These are phyloP conservation scores for Petasospora rhodanensis DNA, from an alignment of 1,139 yeast species.

Conservation along the genomic window DNA sequence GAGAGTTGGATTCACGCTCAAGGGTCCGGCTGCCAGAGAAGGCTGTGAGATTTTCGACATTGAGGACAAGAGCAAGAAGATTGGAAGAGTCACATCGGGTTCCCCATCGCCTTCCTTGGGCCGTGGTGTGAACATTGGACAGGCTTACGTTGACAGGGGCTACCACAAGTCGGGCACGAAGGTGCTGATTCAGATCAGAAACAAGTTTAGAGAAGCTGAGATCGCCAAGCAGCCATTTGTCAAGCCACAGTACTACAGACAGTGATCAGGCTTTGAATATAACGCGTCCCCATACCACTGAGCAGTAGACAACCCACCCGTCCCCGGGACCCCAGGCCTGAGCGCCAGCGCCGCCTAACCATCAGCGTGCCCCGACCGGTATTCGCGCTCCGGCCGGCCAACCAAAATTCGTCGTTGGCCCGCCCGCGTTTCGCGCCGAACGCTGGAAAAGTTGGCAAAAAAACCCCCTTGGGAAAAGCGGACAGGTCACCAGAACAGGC, in stretches of 20 bases:
- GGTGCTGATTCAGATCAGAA: constrained; percentile 73
- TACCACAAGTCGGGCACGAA: constrained; percentile 72
- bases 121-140: constrained; percentile 75
- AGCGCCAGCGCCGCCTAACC: constrained; percentile 8
- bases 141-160: constrained; percentile 79
- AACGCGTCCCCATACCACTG: too few species aligned
- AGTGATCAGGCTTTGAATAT: constrained; percentile 7
- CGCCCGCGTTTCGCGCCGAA: constrained; percentile 8
- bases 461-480: constrained; percentile 15
- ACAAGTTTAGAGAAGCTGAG: constrained; percentile 70
- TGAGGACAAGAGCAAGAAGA: constrained; percentile 43
- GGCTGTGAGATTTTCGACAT: constrained; percentile 59
- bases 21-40: constrained; percentile 92
- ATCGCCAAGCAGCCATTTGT: constrained; percentile 84
- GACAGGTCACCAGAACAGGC: constrained; percentile 5
- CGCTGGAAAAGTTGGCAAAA: too few species aligned
- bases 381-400: constrained; percentile 18
- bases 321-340: too few species aligned
- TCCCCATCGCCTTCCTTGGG: constrained; percentile 83
- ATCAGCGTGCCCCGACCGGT: constrained; percentile 11
- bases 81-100: constrained; percentile 86
- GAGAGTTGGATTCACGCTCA: constrained; percentile 71
- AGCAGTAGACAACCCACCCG: too few species aligned
- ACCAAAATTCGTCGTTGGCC: constrained; percentile 19
- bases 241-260: constrained; percentile 62